Base-by-base conservation (phyloP, 2,329 filamentous ascomycete genomes). In the Colletotrichum liriopes region DNA sequence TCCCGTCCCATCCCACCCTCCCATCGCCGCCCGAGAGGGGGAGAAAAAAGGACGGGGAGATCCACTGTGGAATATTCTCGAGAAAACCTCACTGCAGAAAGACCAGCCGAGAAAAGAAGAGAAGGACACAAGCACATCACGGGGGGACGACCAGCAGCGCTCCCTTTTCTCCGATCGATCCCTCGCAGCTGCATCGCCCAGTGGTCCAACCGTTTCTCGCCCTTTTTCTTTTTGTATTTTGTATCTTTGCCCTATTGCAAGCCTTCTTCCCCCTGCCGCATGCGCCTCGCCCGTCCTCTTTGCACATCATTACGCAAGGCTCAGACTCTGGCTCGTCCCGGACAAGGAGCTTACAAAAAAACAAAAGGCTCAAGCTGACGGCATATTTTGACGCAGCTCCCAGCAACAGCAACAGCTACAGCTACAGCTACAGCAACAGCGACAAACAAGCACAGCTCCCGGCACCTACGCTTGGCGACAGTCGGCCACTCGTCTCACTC, bases 21-120 rank as follows among this genome's bases (percentile, higher is more conserved):
- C 14, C 47, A 61, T 61, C 59, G 59, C 49, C 29, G 16, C 58
- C 32, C 45, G 23, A 49, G 32, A 35, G 43, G 29, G 32, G 29
- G n/a, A n/a, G 29, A 51, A 47, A 35, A 41, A 39, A 41, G n/a
- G 52, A 18, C n/a, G 51, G 26, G n/a, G 18, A 43, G 32, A 16
- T 60, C 67, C 67, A 71, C 67, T 61, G 55, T 67, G 37, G 68
- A 71, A 71, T 71, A 71, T 71, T 71, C 68, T 68, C 68, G 68
- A 68, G 68, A 58, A 71, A 52, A 58, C 49, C 55, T n/a, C 41
- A 26, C 43, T 45, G 35, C 47, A 68, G 63, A 62, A 35, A 37
- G 26, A 43, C 39, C 49, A 12, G 11, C 20, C 37, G 29, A 35
- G 41, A 61, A 39, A 29, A 51, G 14, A 41, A 51, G 41, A 49